Base-by-base conservation (phyloP, 2,329 filamentous ascomycete species). In the Tothia fuscella region DNA sequence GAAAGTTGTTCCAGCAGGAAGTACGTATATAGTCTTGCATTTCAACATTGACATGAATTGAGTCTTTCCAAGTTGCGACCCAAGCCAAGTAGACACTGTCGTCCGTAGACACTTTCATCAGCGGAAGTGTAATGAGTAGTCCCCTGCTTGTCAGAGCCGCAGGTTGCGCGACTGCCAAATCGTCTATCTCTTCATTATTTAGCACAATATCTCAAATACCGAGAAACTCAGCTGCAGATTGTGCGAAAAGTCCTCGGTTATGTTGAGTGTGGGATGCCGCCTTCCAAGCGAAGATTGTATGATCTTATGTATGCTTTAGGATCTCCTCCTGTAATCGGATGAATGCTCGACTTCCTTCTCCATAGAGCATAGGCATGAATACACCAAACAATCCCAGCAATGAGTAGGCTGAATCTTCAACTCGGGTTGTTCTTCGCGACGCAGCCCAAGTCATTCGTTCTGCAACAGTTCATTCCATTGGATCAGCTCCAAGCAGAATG, bases 321-420 rank as follows among this genome's bases (percentile, higher is more conserved):
- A 44, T 42, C 39, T 44, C 42, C 32, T 44, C 42, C 14, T 44
- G 42, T 3, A 44, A 30, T 16, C 42, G 37, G 13, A 33, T 31
- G 28, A 44, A 44, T 14, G 42, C 42, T 10, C 7, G 20, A n/a
- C 16, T 24, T 14, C 43, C 43, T 26, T 46, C 43, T 3, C 43
- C 43, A 38, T 46, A 46, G 4, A 46, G 26, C 20, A 46, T 19
- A 6, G 43, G 43, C 41, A 46, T 46, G 19, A 44, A 26, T n/a
- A 46, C 34, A 19, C 29, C 33, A 25, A 46, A 46, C 9, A 46
- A 22, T 6, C 43, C 43, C 20, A 46, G 17, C 16, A 46, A 16
- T 31, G 32, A 46, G 32, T 46, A 46, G 6, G 43, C 43, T 1
- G 33, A 29, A 19, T 46, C 43, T 39, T 46, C 43, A 12, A 31